Evolutionary conservation across 345 rosid genomes (phyloP).

Genomic region (Barbarea vulgaris): DNA sequence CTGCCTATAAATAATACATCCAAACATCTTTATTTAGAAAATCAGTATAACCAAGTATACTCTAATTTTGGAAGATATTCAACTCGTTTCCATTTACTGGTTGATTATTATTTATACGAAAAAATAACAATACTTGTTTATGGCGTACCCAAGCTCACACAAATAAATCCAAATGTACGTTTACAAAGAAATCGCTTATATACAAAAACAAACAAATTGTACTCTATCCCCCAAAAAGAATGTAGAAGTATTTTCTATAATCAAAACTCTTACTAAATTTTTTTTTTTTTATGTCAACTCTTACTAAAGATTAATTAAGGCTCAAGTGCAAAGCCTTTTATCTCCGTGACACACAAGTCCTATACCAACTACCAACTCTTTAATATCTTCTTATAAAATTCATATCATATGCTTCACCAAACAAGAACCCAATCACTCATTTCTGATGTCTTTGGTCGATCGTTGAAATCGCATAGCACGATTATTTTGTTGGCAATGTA

Average conservation of each 20-base stretch:
- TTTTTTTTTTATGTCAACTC: background rate
- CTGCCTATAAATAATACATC: too few relatives aligned
- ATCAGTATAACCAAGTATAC: too few relatives aligned
- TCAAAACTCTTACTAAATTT: conserved; percentile 31
- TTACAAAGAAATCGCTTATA: conserved; percentile 15
- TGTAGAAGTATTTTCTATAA: background rate
- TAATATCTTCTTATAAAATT: conserved; percentile 7
- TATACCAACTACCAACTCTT: conserved; percentile 28
- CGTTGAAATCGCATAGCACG: background rate
- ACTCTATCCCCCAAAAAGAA: background rate
- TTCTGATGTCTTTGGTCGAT: background rate
- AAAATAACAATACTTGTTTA: background rate
- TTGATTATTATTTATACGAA: background rate
- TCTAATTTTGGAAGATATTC: background rate
- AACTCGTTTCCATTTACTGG: background rate
- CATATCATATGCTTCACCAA: conserved; percentile 32
- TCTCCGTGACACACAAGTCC: conserved; percentile 12
- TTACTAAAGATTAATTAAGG: background rate
- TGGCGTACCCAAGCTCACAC: background rate
- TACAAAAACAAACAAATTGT: conserved; percentile 24
- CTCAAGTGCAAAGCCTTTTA: background rate
- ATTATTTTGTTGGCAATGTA: background rate
- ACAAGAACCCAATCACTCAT: conserved; percentile 6
- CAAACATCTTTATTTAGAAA: too few relatives aligned
- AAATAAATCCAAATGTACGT: conserved; percentile 5